A percentile compares a stretch with the other conserved stretches of the same genome.
These are phyloP conservation scores for Zygosaccharomyces pseudobailii DNA, from an alignment of 1,139 yeast genomes.

Conservation along the genomic window DNA sequence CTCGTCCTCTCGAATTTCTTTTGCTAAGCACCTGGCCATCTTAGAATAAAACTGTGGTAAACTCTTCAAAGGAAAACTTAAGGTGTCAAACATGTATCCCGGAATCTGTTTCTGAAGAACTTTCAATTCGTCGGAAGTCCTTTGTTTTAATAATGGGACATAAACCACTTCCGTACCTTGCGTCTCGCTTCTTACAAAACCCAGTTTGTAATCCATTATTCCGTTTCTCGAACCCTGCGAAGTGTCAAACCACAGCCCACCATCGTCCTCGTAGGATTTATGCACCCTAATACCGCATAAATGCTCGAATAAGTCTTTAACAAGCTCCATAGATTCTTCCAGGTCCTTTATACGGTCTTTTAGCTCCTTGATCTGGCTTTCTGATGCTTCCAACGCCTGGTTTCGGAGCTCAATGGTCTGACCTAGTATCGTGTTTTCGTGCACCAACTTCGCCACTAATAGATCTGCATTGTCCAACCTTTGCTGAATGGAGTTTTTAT, in stretches of 20 bases:
- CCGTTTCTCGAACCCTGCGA: slow-evolving; percentile 30
- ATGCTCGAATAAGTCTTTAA: slow-evolving; percentile 33
- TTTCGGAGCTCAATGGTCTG: slow-evolving; percentile 20
- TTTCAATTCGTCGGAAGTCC: slow-evolving; percentile 32
- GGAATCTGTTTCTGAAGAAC: slow-evolving; percentile 45
- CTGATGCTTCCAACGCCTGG: slow-evolving; percentile 20
- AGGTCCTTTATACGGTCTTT: slow-evolving; percentile 8
- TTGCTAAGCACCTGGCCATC: slow-evolving; percentile 49
- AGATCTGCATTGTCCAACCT: slow-evolving; percentile 30
- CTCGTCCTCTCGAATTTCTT: slow-evolving; percentile 15
- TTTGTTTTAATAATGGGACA: slow-evolving; percentile 32
- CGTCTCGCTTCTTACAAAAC: slow-evolving; percentile 27
- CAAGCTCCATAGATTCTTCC: slow-evolving; percentile 26
- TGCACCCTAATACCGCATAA: slow-evolving; percentile 33
- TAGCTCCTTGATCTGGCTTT: slow-evolving; percentile 11
- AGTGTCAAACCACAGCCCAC: slow-evolving; percentile 33
- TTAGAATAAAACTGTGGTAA: slow-evolving; percentile 54
- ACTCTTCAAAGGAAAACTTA: slow-evolving; percentile 55
- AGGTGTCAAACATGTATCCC: slow-evolving; percentile 53
- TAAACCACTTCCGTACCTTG: slow-evolving; percentile 32
- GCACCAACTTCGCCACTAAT: slow-evolving; percentile 26
- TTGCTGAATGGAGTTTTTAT: slow-evolving; percentile 24
- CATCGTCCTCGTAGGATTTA: slow-evolving; percentile 31
- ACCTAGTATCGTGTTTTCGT: slow-evolving; percentile 25
- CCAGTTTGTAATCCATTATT: slow-evolving; percentile 33